A percentile compares a stretch with the other conserved stretches of the same genome.
Evolutionary conservation across 305 asterid species (phyloP).

Genomic region (Fraxinus ornus): DNA sequence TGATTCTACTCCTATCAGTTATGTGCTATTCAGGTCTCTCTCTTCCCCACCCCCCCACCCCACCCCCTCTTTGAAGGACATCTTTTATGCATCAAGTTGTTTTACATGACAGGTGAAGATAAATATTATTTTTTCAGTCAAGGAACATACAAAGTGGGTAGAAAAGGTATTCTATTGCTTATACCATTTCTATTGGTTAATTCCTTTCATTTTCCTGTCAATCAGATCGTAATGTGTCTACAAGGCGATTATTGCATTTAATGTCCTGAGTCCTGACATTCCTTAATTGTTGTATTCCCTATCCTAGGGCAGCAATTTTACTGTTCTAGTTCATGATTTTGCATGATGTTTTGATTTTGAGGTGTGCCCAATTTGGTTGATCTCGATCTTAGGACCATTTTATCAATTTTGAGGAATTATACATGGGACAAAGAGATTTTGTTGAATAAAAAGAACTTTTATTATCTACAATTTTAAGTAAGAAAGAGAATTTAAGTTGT

Average conservation of each 20-base stretch:
- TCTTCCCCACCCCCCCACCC: not conserved
- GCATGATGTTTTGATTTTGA: not conserved
- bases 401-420: not conserved
- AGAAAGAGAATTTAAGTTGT: not conserved
- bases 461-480: not conserved
- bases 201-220: not conserved
- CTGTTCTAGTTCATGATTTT: not conserved
- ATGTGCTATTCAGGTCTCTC: conserved; percentile 1
- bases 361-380: not conserved
- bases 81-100: conserved; percentile 22
- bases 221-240: not conserved
- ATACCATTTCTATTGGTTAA: not conserved
- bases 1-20: not conserved
- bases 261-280: not conserved
- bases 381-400: conserved; percentile 4
- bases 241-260: not conserved
- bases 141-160: conserved; percentile 91
- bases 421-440: not conserved
- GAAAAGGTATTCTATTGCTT: conserved; percentile 57
- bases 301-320: not conserved
- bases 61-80: not conserved
- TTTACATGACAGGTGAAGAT: conserved; percentile 64
- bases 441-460: not conserved
- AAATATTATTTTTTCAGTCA: conserved; percentile 67
- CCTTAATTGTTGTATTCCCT: not conserved